A percentile compares a stretch with the other conserved stretches of the same genome.
These are phyloP conservation scores for Lagenidium sp. DNA, from an alignment of 352 stramenopile species.

Conservation along the genomic window DNA sequence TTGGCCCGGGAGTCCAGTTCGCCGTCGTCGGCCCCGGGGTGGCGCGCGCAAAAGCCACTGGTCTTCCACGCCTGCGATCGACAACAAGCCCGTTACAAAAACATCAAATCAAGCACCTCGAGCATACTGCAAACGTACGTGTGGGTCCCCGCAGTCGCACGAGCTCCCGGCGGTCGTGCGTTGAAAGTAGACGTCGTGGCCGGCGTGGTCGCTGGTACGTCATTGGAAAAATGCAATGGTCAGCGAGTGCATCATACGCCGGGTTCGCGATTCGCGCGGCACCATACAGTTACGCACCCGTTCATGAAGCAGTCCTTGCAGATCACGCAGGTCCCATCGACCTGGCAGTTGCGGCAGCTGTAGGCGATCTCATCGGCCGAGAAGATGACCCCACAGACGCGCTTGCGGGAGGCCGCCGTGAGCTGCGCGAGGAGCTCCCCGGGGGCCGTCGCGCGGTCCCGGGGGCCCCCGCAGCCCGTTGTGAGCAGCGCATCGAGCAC, in stretches of 20 bases:
- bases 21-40: slow-evolving; percentile 42
- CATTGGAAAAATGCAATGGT: neutral
- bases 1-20: slow-evolving; percentile 3
- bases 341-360: slow-evolving; percentile 82
- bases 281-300: slow-evolving; percentile 24
- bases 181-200: slow-evolving; percentile 85
- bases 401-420: slow-evolving; percentile 46
- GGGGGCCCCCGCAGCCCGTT: slow-evolving; percentile 30
- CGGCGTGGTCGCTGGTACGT: slow-evolving; percentile 58
- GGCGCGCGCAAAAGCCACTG: slow-evolving; percentile 69
- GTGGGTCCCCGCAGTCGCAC: slow-evolving; percentile 75
- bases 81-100: too few relatives aligned
- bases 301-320: slow-evolving; percentile 83
- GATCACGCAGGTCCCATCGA: slow-evolving; percentile 80
- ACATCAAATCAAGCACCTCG: too few relatives aligned
- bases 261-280: too few relatives aligned
- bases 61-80: slow-evolving; percentile 74
- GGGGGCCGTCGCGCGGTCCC: slow-evolving; percentile 34
- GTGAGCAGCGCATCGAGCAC: slow-evolving; percentile 49
- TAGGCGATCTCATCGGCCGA: slow-evolving; percentile 81
- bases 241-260: neutral
- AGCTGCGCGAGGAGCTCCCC: slow-evolving; percentile 59
- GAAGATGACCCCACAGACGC: slow-evolving; percentile 80
- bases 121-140: slow-evolving; percentile 31
- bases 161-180: slow-evolving; percentile 78